These are phyloP conservation scores for Schwanniomyces polymorphus DNA, from an alignment of 805 yeast species.

Conservation along the genomic window DNA sequence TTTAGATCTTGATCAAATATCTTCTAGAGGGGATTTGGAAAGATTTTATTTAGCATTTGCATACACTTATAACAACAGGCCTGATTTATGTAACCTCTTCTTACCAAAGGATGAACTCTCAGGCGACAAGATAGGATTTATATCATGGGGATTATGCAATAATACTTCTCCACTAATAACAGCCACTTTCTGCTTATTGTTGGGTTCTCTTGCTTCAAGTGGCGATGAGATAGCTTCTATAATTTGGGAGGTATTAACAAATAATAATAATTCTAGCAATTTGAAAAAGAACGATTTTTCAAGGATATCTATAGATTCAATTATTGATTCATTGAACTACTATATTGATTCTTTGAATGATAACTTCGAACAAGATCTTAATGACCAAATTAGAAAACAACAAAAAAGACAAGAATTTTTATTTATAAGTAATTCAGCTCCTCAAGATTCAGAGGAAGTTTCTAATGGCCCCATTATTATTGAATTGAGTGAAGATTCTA, in stretches of 20 bases:
- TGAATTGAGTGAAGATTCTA: constrained; percentile 78
- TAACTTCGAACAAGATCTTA: constrained; percentile 33
- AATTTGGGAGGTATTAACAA: constrained; percentile 40
- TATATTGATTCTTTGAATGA: constrained; percentile 49
- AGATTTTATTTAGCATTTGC: constrained; percentile 77
- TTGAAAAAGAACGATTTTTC: constrained; percentile 39
- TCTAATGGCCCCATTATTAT: constrained; percentile 34
- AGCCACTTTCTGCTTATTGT: constrained; percentile 76
- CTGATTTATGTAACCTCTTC: constrained; percentile 54
- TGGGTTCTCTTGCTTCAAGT: constrained; percentile 73
- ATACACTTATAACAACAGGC: constrained; percentile 64
- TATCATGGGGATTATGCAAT: constrained; percentile 84
- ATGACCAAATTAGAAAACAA: constrained; percentile 25
- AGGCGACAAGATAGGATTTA: constrained; percentile 72
- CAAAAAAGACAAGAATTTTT: constrained; percentile 37
- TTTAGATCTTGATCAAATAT: constrained; percentile 58
- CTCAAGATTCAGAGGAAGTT: constrained; percentile 21
- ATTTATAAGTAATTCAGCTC: constrained; percentile 14
- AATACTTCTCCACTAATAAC: constrained; percentile 75
- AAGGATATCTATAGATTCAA: constrained; percentile 55
- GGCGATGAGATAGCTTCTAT: constrained; percentile 46
- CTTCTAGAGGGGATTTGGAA: constrained; percentile 82
- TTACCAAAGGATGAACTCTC: constrained; percentile 49
- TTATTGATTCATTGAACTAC: constrained; percentile 53
- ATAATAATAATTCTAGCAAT: constrained; percentile 19